Evolutionary conservation across 345 rosid genomes (phyloP).

Genomic region (Garcia nutans): DNA sequence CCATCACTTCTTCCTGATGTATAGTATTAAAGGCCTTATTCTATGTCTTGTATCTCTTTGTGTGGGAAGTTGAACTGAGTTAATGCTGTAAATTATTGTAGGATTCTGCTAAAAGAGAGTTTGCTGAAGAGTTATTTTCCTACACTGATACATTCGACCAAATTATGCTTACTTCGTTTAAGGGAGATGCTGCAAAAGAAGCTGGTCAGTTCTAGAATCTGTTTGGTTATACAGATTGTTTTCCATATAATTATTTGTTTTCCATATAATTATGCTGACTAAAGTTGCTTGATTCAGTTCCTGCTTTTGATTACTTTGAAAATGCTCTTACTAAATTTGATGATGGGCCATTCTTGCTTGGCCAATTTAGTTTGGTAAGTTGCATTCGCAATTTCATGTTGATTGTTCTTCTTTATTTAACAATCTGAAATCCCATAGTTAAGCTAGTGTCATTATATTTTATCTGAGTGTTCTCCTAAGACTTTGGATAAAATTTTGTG

Average conservation of each 20-base stretch:
- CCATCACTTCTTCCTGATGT: slow-evolving; percentile 64
- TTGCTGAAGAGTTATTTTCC: slow-evolving; percentile 62
- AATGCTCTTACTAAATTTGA: slow-evolving; percentile 55
- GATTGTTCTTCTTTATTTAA: neutral
- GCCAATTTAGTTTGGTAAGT: slow-evolving; percentile 71
- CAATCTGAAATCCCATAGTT: neutral
- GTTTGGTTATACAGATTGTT: neutral
- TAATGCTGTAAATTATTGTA: slow-evolving; percentile 28
- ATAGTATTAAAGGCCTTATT: neutral
- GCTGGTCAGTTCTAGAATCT: slow-evolving; percentile 42
- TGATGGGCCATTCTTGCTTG: slow-evolving; percentile 91
- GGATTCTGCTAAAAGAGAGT: slow-evolving; percentile 67
- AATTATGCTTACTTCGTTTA: slow-evolving; percentile 48
- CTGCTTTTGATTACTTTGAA: slow-evolving; percentile 74
- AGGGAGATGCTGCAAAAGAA: slow-evolving; percentile 56
- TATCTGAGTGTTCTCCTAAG: neutral
- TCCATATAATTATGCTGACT: slow-evolving; percentile 2
- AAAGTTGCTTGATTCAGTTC: slow-evolving; percentile 39
- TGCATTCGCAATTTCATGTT: neutral
- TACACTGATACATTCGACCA: slow-evolving; percentile 49
- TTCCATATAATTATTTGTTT: slow-evolving; percentile 4
- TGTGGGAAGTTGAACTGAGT: neutral
- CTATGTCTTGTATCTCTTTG: neutral
- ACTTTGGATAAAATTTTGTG: slow-evolving; percentile 4
- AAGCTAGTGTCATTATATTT: neutral